phyloP scores from a whole-genome alignment of 345 rosid species.

The Aquilaria malaccensis region DNA sequence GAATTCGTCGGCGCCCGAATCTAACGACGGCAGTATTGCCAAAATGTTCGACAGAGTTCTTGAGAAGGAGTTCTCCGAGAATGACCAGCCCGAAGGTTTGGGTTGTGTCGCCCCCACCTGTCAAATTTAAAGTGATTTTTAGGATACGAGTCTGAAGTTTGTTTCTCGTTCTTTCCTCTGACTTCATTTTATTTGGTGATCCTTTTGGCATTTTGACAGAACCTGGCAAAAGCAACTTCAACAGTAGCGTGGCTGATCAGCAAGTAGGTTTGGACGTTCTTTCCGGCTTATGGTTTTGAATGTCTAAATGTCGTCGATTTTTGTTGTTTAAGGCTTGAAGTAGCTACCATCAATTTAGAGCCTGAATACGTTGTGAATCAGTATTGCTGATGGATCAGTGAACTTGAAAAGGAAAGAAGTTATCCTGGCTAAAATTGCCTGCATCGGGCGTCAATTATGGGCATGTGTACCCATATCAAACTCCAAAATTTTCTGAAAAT shows the following conservation, averaged over 20 bases:
- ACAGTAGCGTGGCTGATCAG: constrained; percentile 88
- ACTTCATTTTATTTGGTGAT: constrained; percentile 7
- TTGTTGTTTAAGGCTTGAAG: too few relatives aligned
- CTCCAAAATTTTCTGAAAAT: too few relatives aligned
- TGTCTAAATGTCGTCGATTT: background rate
- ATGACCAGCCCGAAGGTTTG: constrained; percentile 87
- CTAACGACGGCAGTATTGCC: constrained; percentile 76
- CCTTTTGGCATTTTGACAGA: constrained; percentile 29
- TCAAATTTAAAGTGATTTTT: background rate
- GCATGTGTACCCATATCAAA: too few relatives aligned
- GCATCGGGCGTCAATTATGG: too few relatives aligned
- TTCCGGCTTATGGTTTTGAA: constrained; percentile 11
- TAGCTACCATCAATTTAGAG: too few relatives aligned
- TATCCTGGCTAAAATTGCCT: too few relatives aligned
- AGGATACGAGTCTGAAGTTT: background rate
- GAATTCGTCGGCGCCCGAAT: constrained; percentile 58
- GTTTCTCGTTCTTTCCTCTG: constrained; percentile 1
- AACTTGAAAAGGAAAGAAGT: too few relatives aligned
- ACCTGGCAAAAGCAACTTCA: constrained; percentile 82
- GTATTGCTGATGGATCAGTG: too few relatives aligned
- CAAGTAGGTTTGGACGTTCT: constrained; percentile 51
- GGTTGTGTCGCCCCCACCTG: constrained; percentile 1
- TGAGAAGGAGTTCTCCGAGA: constrained; percentile 89
- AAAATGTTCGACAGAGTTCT: constrained; percentile 92
- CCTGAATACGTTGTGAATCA: too few relatives aligned